A percentile compares a stretch with the other conserved stretches of the same genome.
Conservation (phyloP, 2,329 filamentous ascomycete species). For the Cladosporium velox region DNA sequence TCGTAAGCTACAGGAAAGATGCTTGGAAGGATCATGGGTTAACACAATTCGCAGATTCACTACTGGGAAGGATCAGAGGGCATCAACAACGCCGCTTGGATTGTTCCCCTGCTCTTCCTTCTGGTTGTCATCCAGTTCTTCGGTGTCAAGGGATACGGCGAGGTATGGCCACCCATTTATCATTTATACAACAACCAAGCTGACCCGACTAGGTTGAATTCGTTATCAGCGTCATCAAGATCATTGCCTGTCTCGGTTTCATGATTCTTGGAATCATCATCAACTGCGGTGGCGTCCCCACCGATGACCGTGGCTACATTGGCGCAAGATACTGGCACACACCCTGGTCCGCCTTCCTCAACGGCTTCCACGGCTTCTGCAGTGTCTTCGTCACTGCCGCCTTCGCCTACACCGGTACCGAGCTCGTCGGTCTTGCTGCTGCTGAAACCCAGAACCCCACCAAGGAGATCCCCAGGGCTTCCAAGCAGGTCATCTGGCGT, state of each 20-base stretch:
- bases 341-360: conserved; percentile 41
- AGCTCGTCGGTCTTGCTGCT: conserved; percentile 54
- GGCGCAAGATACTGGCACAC: conserved; percentile 24
- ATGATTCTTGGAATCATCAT: conserved; percentile 63
- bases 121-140: conserved; percentile 85
- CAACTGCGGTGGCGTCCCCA: conserved; percentile 59
- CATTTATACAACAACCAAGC: conserved; percentile 12
- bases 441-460: conserved; percentile 54
- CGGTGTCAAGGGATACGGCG: conserved; percentile 63
- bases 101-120: conserved; percentile 76
- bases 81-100: conserved; percentile 72
- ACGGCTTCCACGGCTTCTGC: conserved; percentile 67
- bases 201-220: conserved; percentile 26
- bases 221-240: conserved; percentile 33
- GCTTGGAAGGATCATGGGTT: neutral
- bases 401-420: conserved; percentile 64
- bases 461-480: conserved; percentile 42
- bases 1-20: conserved; percentile 1
- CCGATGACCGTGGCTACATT: conserved; percentile 26
- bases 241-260: conserved; percentile 57
- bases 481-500: conserved; percentile 37
- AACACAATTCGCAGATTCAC: conserved; percentile 22
- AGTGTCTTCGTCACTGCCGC: conserved; percentile 64
- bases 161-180: conserved; percentile 30
- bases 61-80: conserved; percentile 28